Evolutionary conservation across 139 green algal species (phyloP).

Genomic region (Tetradesmus obliquus): DNA sequence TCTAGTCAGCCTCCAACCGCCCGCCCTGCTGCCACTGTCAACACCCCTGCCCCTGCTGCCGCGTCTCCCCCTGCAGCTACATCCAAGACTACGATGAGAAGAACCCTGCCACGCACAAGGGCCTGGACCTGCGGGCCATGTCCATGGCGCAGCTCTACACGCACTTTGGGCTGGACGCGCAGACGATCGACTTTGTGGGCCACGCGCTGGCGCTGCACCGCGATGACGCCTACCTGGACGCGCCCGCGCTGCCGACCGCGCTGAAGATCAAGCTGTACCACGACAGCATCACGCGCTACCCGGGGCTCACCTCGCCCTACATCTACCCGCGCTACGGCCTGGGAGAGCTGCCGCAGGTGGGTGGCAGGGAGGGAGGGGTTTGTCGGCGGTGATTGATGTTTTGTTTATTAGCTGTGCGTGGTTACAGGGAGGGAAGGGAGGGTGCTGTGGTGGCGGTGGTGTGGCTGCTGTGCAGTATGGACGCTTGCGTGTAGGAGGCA

Average conservation of each 20-base stretch:
- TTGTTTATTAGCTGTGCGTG: too few relatives aligned
- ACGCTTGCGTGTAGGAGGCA: too few relatives aligned
- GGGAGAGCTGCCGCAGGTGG: conserved; percentile 95
- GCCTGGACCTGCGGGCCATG: conserved; percentile 87
- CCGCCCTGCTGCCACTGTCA: neutral
- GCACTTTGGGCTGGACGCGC: conserved; percentile 86
- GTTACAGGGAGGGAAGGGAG: too few relatives aligned
- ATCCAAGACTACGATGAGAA: conserved; percentile 92
- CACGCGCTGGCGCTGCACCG: conserved; percentile 95
- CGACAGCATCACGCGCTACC: conserved; percentile 95
- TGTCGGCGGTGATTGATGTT: neutral
- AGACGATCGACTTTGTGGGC: conserved; percentile 96
- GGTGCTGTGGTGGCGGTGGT: too few relatives aligned
- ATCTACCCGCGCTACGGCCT: conserved; percentile 99
- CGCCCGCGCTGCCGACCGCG: conserved; percentile 88
- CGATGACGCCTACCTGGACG: conserved; percentile 74
- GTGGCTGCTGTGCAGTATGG: too few relatives aligned
- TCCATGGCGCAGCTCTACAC: conserved; percentile 92
- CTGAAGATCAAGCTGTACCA: conserved; percentile 97
- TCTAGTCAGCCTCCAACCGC: too few relatives aligned
- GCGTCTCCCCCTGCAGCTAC: conserved; percentile 68
- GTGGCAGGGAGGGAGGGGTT: neutral
- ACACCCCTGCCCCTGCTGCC: neutral
- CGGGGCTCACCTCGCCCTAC: conserved; percentile 91
- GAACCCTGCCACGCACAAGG: conserved; percentile 88